These are phyloP conservation scores for Apiospora pterosperma DNA, from an alignment of 2,329 filamentous ascomycete genomes.

Conservation along the genomic window DNA sequence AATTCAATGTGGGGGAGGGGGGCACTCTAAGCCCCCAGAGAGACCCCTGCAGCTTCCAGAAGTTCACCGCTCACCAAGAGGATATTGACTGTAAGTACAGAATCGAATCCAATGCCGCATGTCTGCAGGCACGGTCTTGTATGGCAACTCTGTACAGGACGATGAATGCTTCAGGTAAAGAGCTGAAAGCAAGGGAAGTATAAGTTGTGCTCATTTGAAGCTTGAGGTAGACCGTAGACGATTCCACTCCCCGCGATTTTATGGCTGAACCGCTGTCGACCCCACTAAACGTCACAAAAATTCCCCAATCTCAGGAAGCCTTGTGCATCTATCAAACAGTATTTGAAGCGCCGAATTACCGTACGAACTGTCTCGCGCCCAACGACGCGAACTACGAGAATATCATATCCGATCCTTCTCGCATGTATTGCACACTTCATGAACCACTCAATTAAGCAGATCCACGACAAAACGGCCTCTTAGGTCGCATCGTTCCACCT, in stretches of 20 bases:
- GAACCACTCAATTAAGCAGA: neutral
- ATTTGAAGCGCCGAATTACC: neutral
- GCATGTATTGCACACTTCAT: neutral
- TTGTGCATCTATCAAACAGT: neutral
- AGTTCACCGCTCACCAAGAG: neutral
- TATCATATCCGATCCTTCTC: neutral
- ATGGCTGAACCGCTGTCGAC: neutral
- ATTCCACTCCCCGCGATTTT: neutral
- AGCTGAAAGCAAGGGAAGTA: no score
- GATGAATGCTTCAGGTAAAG: neutral
- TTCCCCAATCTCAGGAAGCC: neutral
- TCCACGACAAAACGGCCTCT: neutral
- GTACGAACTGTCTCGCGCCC: neutral
- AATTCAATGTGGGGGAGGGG: neutral
- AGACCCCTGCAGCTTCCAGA: conserved; percentile 1
- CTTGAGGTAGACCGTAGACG: neutral
- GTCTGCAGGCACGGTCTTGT: neutral
- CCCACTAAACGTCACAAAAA: conserved; percentile 2
- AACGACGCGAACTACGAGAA: neutral
- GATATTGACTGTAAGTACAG: neutral
- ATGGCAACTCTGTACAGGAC: neutral
- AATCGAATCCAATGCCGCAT: neutral
- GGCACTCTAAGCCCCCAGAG: neutral
- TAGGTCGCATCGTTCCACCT: neutral
- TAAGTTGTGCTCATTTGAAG: neutral